Percentiles rank a stretch among this genome's conserved stretches.
Evolutionary conservation across 2,329 filamentous ascomycete genomes (phyloP).

Genomic region (Claviceps pazoutovae): DNA sequence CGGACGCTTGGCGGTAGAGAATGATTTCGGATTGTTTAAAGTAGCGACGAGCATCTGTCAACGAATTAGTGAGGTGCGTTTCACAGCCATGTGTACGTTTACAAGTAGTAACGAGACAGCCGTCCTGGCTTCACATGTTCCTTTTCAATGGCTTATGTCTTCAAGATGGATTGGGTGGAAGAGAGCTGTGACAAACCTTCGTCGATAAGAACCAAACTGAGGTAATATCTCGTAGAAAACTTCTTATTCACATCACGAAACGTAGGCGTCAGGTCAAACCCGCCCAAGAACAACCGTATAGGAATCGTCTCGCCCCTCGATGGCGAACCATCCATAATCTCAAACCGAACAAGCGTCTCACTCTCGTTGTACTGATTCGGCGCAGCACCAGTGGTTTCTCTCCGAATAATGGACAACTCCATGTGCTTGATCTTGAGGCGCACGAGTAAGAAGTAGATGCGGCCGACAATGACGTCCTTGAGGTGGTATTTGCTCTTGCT

Average conservation of each 20-base stretch:
- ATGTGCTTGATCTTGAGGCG: conserved; percentile 99
- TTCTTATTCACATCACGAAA: conserved; percentile 99
- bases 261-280: conserved; percentile 92
- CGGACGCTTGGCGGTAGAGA: conserved; percentile 70
- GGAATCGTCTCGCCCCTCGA: conserved; percentile 90
- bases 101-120: no score
- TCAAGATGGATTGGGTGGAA: no score
- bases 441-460: conserved; percentile 96
- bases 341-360: conserved; percentile 92
- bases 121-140: no score
- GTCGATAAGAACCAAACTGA: conserved; percentile 89
- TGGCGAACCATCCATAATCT: conserved; percentile 99
- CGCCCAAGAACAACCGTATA: conserved; percentile 89
- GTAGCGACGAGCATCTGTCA: conserved; percentile 76
- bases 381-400: conserved; percentile 90
- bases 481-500: conserved; percentile 98
- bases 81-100: no score
- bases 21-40: conserved; percentile 99
- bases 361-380: conserved; percentile 99
- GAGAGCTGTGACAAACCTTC: conserved; percentile 47
- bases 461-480: conserved; percentile 95
- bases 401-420: conserved; percentile 93
- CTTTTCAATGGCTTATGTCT: no score
- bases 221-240: conserved; percentile 94
- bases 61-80: neutral